These are phyloP conservation scores for Insectozyma bohioensis DNA, from an alignment of 1,139 yeast species.

Conservation along the genomic window DNA sequence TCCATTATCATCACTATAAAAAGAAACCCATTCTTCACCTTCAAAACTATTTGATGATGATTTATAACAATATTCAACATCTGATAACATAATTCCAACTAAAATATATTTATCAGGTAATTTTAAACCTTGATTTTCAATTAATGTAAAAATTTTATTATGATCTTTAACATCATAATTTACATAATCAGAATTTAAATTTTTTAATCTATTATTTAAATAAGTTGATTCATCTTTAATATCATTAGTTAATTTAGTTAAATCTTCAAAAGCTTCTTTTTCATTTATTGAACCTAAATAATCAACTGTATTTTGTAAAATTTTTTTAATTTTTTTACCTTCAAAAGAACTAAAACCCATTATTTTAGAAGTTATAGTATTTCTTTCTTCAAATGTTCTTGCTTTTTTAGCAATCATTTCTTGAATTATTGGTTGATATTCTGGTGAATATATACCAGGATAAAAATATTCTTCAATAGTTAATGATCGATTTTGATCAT, in stretches of 20 bases:
- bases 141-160: slow-evolving; percentile 20
- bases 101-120: slow-evolving; percentile 24
- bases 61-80: slow-evolving; percentile 27
- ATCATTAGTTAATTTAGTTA: slow-evolving; percentile 21
- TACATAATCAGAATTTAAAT: slow-evolving; percentile 19
- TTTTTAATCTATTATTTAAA: slow-evolving; percentile 19
- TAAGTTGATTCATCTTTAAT: slow-evolving; percentile 17
- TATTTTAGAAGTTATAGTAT: slow-evolving; percentile 21
- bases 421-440: slow-evolving; percentile 19
- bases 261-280: slow-evolving; percentile 23
- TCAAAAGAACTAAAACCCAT: slow-evolving; percentile 36
- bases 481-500: slow-evolving; percentile 18
- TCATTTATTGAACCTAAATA: slow-evolving; percentile 18
- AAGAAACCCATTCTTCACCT: slow-evolving; percentile 21
- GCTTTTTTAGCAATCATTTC: slow-evolving; percentile 21
- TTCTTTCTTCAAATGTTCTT: slow-evolving; percentile 17
- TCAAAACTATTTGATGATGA: slow-evolving; percentile 7
- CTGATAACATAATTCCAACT: slow-evolving; percentile 30
- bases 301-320: slow-evolving; percentile 23
- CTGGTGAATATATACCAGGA: slow-evolving; percentile 31
- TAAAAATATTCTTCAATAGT: slow-evolving; percentile 28
- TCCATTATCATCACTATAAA: slow-evolving; percentile 7
- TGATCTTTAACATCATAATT: slow-evolving; percentile 23
- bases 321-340: slow-evolving; percentile 31
- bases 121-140: slow-evolving; percentile 12